A percentile compares a stretch with the other conserved stretches of the same genome.
These are phyloP conservation scores for Leccinum aurantiacum DNA, from an alignment of 768 basidiomycete genomes.

Conservation along the genomic window DNA sequence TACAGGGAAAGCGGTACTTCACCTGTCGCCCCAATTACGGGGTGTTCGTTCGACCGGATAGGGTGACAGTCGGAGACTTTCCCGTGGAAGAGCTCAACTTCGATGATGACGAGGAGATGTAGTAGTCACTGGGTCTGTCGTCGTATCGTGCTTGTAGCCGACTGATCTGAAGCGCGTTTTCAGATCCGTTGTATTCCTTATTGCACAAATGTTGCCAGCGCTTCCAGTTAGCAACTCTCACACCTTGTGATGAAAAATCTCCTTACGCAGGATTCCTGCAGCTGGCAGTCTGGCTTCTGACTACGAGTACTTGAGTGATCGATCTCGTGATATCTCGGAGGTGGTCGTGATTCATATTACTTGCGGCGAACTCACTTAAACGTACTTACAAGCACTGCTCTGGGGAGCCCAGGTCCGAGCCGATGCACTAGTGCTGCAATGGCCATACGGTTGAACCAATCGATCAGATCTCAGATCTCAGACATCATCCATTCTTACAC, in stretches of 20 bases:
- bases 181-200: neutral
- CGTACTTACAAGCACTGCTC: too few relatives aligned
- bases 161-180: neutral
- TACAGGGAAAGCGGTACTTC: conserved; percentile 87
- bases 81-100: conserved; percentile 78
- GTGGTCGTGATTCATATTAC: neutral
- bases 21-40: conserved; percentile 74
- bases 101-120: conserved; percentile 80
- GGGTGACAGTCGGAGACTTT: conserved; percentile 80
- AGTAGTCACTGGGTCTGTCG: conserved; percentile 2
- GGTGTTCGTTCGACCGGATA: conserved; percentile 83
- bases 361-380: too few relatives aligned
- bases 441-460: neutral
- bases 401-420: neutral
- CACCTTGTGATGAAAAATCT: too few relatives aligned
- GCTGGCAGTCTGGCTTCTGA: too few relatives aligned
- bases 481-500: neutral
- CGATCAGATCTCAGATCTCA: neutral
- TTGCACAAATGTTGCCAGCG: too few relatives aligned
- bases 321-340: neutral
- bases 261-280: too few relatives aligned
- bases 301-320: too few relatives aligned
- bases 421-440: neutral
- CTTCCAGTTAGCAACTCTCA: too few relatives aligned
- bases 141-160: neutral